Evolutionary conservation across 495 filamentous ascomycete genomes (phyloP), one percentile per base, ranked within the genome.

Genomic region (Annulohypoxylon stygium): DNA sequence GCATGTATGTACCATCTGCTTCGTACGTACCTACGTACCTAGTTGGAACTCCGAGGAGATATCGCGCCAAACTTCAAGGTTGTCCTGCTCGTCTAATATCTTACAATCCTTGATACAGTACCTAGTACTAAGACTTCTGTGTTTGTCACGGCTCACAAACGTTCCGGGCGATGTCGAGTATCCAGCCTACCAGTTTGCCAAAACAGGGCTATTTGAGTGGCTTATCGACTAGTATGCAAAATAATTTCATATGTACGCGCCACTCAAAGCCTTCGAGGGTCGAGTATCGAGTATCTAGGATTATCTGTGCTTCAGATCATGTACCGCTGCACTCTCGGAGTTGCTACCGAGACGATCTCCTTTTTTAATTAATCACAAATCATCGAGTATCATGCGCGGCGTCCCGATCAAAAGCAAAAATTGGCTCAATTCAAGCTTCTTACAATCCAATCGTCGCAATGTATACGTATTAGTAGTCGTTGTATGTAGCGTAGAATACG

Each of bases 321-420:
- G 66, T 23, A 64, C 30, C 58, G 67, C 65, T 62, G 23, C 34
- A 70, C 58, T 23, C 30, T 67, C 71, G 62, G 59, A 59, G 33
- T 53, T 53, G 41, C 26, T 64, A 70, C 72, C 72, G 67, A 75
- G 61, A 66, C 53, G 65, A 67, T 67, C 37, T 41, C 34, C 34
- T 50, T 51, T 67, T 53, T 43, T 43, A 4, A 10, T 57, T 12
- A 37, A 39, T 37, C n/a, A 20, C 16, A 47, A 65, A 74, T 59
- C 10, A 30, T 54, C 12, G 25, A 33, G 50, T 54, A 36, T 54
- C 55, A 65, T 33, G 26, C 26, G 41, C 30, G 10, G 25, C 11
- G 37, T 51, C 59, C 59, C 64, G 57, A 54, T 18, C 43, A 45
- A 54, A 43, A 51, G 45, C 10, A 58, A 63, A 62, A 65, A 51